Evolutionary conservation across 768 basidiomycete species (phyloP), one percentile per base, ranked within the genome.

Genomic region (Amanita jacksonii): DNA sequence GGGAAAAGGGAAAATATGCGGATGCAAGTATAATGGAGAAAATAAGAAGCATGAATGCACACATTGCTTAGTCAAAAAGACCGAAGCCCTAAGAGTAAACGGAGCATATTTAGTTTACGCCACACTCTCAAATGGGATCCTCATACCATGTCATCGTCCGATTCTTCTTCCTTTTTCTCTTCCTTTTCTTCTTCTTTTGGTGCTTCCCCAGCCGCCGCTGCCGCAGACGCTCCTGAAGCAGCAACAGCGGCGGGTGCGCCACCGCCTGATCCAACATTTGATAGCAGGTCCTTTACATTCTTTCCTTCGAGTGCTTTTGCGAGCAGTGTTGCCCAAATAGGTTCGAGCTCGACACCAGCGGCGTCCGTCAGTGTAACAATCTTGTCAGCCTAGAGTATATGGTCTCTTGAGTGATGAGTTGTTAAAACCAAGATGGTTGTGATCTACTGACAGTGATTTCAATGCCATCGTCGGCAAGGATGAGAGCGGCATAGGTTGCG

Each of bases 241-340:
- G 57, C 74, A 41, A 65, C 73, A 43, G 77, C 79, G 43, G 81
- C 85, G 38, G 89, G 83, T 54, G 81, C 88, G 50, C 81, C 91
- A 50, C 89, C 92, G 49, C 93, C 91, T 45, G 88, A 72, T 51
- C 94, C 93, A 51, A 99, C 91, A 73, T 90, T 94, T 50, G 86
- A 85, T 52, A 99, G 77, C 42, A 98, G 75, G 35, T 93, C 91
- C 69, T 90, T 97, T 58, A 99, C 78, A 70, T 98, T 80, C 77
- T 94, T 96, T 58, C 93, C 94, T 68, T 94, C 92, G 43, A 99
- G 81, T 27, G 96, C 94, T 67, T 96, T 98, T 50, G 94, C 87
- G 60, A 99, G 88, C 57, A 99, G 85, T 10, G 84, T 67, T 47
- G 92, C 92, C 96, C 96, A 98, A 72, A 99, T 98, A 46, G 93